A percentile compares a stretch with the other conserved stretches of the same genome.
Conservation (phyloP, 176 grass and related monocot genomes). For the Saccharum officinarum region DNA sequence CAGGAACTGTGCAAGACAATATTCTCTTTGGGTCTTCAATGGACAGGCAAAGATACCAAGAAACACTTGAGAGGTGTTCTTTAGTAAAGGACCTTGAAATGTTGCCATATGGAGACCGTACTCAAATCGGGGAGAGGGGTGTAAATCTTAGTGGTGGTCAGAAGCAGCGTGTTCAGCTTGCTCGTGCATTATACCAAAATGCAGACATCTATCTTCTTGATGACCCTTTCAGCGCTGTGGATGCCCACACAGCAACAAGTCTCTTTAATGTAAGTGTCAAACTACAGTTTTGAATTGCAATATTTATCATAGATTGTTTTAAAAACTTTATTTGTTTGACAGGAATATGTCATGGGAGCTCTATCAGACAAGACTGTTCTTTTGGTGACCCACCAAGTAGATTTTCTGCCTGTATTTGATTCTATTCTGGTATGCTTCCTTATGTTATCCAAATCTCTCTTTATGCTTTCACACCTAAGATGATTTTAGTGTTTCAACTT, state of each 20-base stretch:
- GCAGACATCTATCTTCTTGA: constrained; percentile 90
- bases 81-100: constrained; percentile 82
- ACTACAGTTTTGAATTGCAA: not conserved
- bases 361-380: constrained; percentile 81
- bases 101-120: constrained; percentile 72
- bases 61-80: constrained; percentile 73
- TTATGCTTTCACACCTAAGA: not conserved
- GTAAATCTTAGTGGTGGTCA: constrained; percentile 94
- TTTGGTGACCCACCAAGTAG: constrained; percentile 93
- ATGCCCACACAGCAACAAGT: constrained; percentile 83
- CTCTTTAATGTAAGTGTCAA: constrained; percentile 71
- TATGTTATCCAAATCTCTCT: not conserved
- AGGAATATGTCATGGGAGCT: constrained; percentile 90
- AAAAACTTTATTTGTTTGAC: constrained; percentile 1
- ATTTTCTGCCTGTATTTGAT: constrained; percentile 87
- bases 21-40: constrained; percentile 81
- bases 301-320: not conserved
- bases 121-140: constrained; percentile 92
- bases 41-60: constrained; percentile 69
- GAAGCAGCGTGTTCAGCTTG: constrained; percentile 92
- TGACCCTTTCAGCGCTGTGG: constrained; percentile 95
- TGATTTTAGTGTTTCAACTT: not conserved
- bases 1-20: constrained; percentile 81
- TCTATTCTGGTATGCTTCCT: constrained; percentile 54
- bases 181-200: constrained; percentile 89